phyloP scores from a whole-genome alignment of 2,329 filamentous ascomycete species.

The Pseudogymnoascus sp. region DNA sequence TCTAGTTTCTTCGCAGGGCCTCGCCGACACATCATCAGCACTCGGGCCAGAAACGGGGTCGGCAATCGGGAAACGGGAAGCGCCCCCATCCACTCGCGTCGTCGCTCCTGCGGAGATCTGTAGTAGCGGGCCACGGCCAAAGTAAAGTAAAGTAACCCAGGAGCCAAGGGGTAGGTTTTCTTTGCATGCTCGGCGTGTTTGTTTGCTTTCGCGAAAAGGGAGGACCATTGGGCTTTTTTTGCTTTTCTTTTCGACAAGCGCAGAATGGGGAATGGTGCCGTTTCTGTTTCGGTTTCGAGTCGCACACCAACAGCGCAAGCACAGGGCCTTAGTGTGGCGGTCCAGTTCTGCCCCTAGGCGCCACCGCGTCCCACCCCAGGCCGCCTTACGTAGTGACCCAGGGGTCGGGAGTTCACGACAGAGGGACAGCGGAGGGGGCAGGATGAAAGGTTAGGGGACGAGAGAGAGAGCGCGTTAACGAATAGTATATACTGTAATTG shows the following conservation, averaged over 20 bases:
- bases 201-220: neutral
- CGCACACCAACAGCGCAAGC: constrained; percentile 1
- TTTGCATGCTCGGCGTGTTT: neutral
- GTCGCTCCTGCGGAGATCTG: neutral
- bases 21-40: neutral
- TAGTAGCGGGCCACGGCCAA: neutral
- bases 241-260: neutral
- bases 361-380: neutral
- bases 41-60: constrained; percentile 5
- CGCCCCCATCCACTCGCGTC: constrained; percentile 5
- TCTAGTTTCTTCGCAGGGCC: neutral
- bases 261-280: neutral
- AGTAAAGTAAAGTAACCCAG: neutral
- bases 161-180: neutral
- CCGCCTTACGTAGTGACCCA: constrained; percentile 4
- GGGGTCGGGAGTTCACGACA: neutral
- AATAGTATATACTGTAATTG: neutral
- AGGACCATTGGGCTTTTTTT: neutral
- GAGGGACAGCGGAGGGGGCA: neutral
- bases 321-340: neutral
- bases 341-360: neutral
- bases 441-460: neutral
- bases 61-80: constrained; percentile 2
- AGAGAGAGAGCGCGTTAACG: too few relatives aligned
- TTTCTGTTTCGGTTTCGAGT: neutral